Base-by-base conservation (phyloP, 179 eudicot genomes). In the Silene noctiflora region DNA sequence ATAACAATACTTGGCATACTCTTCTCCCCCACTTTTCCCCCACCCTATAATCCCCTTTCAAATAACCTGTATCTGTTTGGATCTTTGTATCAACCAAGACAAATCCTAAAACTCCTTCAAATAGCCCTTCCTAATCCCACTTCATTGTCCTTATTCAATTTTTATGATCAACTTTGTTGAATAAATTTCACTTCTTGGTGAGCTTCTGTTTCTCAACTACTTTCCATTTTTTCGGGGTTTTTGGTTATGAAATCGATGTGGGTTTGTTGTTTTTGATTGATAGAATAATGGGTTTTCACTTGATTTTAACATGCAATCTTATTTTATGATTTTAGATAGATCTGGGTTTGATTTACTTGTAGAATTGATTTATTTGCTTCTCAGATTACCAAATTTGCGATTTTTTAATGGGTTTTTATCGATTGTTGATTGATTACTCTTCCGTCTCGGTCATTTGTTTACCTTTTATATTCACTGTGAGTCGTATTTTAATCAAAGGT, bases 301-400 rank as follows among this genome's bases (percentile, higher is more conserved):
- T 77, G 81, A 78, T 78, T 74, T 81, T 69, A 73, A 77, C 78
- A 77, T 81, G 78, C 83, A 69, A 69, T 77, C 60, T 74, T 39
- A 63, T 74, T 46, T 77, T n/a, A 24, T 73, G 72, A 69, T 73
- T 62, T 69, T 25, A 8, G 56, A 14, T 67, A 78, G 84, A 81
- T 81, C 84, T 81, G 76, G 17, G 46, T 31, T 31, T 66, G 19
- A 66, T 33, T 25, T 16, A 16, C 3, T 17, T 22, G 7, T 44
- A 44, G 13, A 44, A 44, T 44, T 44, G 0, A 44, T 66, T 66
- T 66, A 16, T 29, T 66, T 14, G 19, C 20, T 66, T 8, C 0
- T 5, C 24, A 61, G 69, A 65, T 16, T 67, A 31, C 19, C 24
- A 16, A 70, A 69, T 44, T 25, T 75, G 79, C 33, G 56, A 71